Percentiles rank a stretch among this genome's conserved stretches.
Evolutionary conservation across 805 yeast species (phyloP).

Genomic region (Wickerhamiella kurtzmanii): DNA sequence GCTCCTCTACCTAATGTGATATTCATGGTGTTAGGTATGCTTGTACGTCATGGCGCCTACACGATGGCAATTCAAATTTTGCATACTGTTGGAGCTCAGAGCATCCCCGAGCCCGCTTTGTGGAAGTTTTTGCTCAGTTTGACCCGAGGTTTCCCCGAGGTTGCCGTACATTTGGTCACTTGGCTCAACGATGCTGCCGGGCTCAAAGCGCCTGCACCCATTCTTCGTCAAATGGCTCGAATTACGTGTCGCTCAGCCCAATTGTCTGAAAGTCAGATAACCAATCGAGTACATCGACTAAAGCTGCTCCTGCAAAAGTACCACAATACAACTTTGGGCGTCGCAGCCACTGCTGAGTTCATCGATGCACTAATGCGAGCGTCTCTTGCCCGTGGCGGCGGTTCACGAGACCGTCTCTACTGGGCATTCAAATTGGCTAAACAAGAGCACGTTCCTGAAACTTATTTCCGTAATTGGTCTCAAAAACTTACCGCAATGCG

Average conservation of each 20-base stretch:
- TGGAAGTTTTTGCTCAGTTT: conserved; percentile 14
- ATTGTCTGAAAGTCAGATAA: conserved; percentile 18
- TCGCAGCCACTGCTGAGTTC: conserved; percentile 13
- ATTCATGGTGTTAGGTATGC: conserved; percentile 2
- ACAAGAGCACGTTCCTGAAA: conserved; percentile 14
- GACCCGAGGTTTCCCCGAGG: conserved; percentile 17
- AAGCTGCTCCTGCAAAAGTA: conserved; percentile 11
- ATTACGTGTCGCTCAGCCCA: conserved; percentile 14
- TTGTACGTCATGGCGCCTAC: conserved; percentile 9
- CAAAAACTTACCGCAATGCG: conserved; percentile 16
- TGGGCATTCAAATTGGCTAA: conserved; percentile 23
- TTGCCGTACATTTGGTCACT: conserved; percentile 12
- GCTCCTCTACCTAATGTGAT: conserved; percentile 5
- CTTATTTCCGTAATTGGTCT: conserved; percentile 17
- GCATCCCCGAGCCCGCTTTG: conserved; percentile 5
- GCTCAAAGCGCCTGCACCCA: conserved; percentile 10
- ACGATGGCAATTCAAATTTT: conserved; percentile 16
- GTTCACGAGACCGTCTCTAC: conserved; percentile 19
- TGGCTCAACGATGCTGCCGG: conserved; percentile 17
- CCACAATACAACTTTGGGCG: neutral
- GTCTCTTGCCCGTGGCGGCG: conserved; percentile 15
- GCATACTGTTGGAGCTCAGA: conserved; percentile 8
- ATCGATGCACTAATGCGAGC: conserved; percentile 20
- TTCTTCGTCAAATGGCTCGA: conserved; percentile 17
- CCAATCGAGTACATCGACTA: conserved; percentile 15